A percentile compares a stretch with the other conserved stretches of the same genome.
These are phyloP conservation scores for Coniophora puteana DNA, from an alignment of 1,284 basidiomycete species.

Conservation along the genomic window DNA sequence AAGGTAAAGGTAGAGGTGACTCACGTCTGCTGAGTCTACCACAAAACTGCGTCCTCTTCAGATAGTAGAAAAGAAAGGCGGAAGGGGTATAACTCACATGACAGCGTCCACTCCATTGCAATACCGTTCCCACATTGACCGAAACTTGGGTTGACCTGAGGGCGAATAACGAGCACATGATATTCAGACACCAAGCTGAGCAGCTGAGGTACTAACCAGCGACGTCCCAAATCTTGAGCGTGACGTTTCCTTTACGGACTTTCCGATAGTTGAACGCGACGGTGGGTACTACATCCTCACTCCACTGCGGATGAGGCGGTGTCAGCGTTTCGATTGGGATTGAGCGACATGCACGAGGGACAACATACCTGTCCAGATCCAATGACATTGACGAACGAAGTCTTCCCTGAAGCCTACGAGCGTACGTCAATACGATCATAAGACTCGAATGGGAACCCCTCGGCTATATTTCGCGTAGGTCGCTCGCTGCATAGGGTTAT, in stretches of 20 bases:
- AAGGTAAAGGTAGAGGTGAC: slow-evolving; percentile 23
- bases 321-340: slow-evolving; percentile 1
- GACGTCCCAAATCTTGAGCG: slow-evolving; percentile 94
- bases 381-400: slow-evolving; percentile 90
- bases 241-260: slow-evolving; percentile 86
- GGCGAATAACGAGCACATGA: no score
- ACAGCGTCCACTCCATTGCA: slow-evolving; percentile 94
- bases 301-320: slow-evolving; percentile 52
- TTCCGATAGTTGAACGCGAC: slow-evolving; percentile 88
- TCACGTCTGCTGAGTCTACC: slow-evolving; percentile 84
- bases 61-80: slow-evolving; percentile 10
- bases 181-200: slow-evolving; percentile 6
- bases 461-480: slow-evolving; percentile 12
- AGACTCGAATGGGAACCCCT: no score
- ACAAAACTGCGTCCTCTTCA: slow-evolving; percentile 65
- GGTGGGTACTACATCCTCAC: slow-evolving; percentile 91
- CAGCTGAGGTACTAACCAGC: no score
- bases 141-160: slow-evolving; percentile 95
- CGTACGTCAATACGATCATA: slow-evolving; percentile 15
- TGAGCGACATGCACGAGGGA: no score
- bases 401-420: slow-evolving; percentile 85
- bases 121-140: slow-evolving; percentile 94
- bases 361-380: slow-evolving; percentile 73
- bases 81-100: slow-evolving; percentile 56
- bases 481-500: not conserved